A percentile compares a stretch with the other conserved stretches of the same genome.
Evolutionary conservation across 2,329 filamentous ascomycete species (phyloP).

Genomic region (Aaosphaeria pasadenensis): DNA sequence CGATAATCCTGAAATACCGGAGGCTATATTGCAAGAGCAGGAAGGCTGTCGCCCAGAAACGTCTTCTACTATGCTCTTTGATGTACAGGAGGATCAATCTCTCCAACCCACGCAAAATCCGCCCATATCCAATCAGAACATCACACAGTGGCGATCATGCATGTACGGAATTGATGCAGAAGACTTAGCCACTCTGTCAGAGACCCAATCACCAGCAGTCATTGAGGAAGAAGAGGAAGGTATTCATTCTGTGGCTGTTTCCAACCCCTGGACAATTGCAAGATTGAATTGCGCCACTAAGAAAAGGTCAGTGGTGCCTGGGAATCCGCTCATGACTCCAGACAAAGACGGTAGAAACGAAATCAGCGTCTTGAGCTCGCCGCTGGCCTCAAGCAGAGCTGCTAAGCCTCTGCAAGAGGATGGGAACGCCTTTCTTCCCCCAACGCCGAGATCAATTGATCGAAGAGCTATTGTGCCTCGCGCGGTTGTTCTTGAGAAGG

Average conservation of each 20-base stretch:
- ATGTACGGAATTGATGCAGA: conserved; percentile 41
- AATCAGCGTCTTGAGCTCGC: no score
- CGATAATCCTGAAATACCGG: not conserved
- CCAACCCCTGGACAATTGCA: conserved; percentile 51
- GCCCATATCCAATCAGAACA: conserved; percentile 1
- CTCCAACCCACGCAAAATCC: not conserved
- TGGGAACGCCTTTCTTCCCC: no score
- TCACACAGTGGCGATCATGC: conserved; percentile 30
- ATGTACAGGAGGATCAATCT: not conserved
- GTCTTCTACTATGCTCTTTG: conserved; percentile 1
- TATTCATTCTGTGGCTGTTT: conserved; percentile 30
- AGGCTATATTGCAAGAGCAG: not conserved
- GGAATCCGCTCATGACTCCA: conserved; percentile 22
- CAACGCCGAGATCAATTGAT: no score
- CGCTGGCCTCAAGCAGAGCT: no score
- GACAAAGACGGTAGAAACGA: not conserved
- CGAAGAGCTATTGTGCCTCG: no score
- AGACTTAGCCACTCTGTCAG: conserved; percentile 17
- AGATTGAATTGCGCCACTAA: conserved; percentile 38
- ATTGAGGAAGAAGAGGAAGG: conserved; percentile 28
- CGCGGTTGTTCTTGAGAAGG: no score
- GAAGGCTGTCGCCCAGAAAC: not conserved
- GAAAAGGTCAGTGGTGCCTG: not conserved
- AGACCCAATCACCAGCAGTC: conserved; percentile 4
- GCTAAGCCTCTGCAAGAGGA: no score